Percentiles rank a stretch among this genome's conserved stretches.
phyloP scores from a whole-genome alignment of 2,329 filamentous ascomycete genomes.

The Ascochyta rabiei region DNA sequence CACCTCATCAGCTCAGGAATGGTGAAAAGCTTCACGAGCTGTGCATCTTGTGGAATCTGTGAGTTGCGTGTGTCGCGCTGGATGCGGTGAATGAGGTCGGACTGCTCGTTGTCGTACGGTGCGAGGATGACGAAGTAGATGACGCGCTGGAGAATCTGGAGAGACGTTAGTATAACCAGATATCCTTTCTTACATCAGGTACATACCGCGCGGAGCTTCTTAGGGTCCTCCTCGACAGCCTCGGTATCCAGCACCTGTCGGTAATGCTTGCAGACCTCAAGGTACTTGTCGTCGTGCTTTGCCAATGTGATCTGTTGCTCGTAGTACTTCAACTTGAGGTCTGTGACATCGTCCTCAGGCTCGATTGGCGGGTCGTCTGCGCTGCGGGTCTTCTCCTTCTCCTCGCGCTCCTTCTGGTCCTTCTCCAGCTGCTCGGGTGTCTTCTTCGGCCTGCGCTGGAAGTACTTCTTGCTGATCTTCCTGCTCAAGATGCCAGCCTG shows the following conservation, averaged over 20 bases:
- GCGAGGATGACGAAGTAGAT: constrained; percentile 98
- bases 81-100: constrained; percentile 93
- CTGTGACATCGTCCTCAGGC: constrained; percentile 87
- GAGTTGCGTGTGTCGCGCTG: constrained; percentile 82
- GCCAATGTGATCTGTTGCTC: constrained; percentile 95
- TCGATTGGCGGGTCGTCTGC: constrained; percentile 78
- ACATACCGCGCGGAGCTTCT: constrained; percentile 82
- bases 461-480: constrained; percentile 96
- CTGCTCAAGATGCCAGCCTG: constrained; percentile 91
- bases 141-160: constrained; percentile 84
- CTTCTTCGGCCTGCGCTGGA: constrained; percentile 89
- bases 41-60: constrained; percentile 77
- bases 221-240: constrained; percentile 86
- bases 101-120: constrained; percentile 98
- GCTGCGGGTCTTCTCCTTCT: constrained; percentile 81
- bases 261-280: constrained; percentile 98
- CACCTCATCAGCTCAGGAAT: constrained; percentile 97
- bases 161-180: constrained; percentile 6
- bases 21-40: constrained; percentile 92
- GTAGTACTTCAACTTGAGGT: constrained; percentile 94
- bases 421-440: constrained; percentile 87
- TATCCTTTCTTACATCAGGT: constrained; percentile 16
- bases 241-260: constrained; percentile 95
- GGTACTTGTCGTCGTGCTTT: constrained; percentile 96
- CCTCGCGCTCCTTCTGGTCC: constrained; percentile 81